phyloP scores from a whole-genome alignment of 768 basidiomycete species.

The Termitomyces sp. region DNA sequence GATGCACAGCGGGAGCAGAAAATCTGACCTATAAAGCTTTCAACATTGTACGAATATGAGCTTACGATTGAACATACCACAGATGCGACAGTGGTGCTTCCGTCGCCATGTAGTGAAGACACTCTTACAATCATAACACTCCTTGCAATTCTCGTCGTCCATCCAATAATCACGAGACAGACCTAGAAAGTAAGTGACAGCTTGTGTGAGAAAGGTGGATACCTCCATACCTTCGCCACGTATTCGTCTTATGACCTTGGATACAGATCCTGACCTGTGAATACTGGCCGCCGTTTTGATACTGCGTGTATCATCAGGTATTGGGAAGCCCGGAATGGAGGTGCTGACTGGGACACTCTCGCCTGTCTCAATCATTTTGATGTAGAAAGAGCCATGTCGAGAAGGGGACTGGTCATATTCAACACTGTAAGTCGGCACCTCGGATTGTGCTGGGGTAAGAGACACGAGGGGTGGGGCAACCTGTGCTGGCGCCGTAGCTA shows the following conservation, averaged over 20 bases:
- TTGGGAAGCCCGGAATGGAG: constrained; percentile 88
- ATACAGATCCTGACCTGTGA: constrained; percentile 77
- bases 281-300: constrained; percentile 68
- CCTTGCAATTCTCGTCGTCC: constrained; percentile 93
- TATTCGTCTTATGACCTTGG: constrained; percentile 85
- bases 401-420: constrained; percentile 60
- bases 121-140: constrained; percentile 94
- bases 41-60: not conserved
- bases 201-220: not conserved
- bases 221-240: constrained; percentile 71
- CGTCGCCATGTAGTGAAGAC: constrained; percentile 91
- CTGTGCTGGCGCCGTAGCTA: constrained; percentile 46
- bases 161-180: constrained; percentile 96
- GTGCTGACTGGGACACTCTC: constrained; percentile 61
- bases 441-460: constrained; percentile 78
- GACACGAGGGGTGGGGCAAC: constrained; percentile 82
- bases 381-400: constrained; percentile 41
- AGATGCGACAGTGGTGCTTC: constrained; percentile 97
- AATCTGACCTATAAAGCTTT: constrained; percentile 66
- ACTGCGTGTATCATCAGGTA: constrained; percentile 86
- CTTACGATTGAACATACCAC: constrained; percentile 47
- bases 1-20: constrained; percentile 97
- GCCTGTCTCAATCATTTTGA: constrained; percentile 48
- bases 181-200: constrained; percentile 37
- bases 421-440: constrained; percentile 61